Percentiles rank a stretch among this genome's conserved stretches.
Conservation (phyloP, 2,329 filamentous ascomycete species). For the Escovopsis sp. region DNA sequence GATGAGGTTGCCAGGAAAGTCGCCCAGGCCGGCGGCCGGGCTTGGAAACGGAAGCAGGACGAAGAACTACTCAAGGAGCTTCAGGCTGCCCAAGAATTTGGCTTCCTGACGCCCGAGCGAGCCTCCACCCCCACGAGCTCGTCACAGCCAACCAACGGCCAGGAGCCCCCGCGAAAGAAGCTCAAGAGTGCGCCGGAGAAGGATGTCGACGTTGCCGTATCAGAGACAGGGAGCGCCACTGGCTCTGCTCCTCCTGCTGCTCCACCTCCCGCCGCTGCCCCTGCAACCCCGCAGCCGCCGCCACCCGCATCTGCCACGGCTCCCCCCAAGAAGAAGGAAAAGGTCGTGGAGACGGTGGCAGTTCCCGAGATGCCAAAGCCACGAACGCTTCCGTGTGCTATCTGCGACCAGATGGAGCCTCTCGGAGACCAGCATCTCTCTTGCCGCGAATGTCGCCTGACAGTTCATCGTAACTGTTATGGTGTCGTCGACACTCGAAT, state of each 20-base stretch:
- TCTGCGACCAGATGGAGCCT: conserved; percentile 65
- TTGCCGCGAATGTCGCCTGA: conserved; percentile 79
- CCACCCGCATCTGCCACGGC: conserved; percentile 18
- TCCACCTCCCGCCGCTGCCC: conserved; percentile 21
- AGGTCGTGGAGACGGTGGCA: conserved; percentile 40
- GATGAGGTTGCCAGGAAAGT: conserved; percentile 88
- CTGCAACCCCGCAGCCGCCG: conserved; percentile 31
- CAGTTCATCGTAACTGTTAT: conserved; percentile 85
- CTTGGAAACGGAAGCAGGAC: conserved; percentile 79
- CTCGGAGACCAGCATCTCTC: conserved; percentile 57
- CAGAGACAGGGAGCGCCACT: conserved; percentile 30
- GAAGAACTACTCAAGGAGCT: conserved; percentile 76
- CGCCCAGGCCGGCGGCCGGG: conserved; percentile 60
- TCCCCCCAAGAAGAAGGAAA: conserved; percentile 41
- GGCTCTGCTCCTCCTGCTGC: conserved; percentile 26
- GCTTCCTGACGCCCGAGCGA: conserved; percentile 27
- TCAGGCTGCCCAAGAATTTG: conserved; percentile 46
- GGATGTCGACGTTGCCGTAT: conserved; percentile 31
- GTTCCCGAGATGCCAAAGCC: conserved; percentile 66
- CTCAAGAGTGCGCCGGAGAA: conserved; percentile 41
- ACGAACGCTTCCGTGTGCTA: conserved; percentile 65
- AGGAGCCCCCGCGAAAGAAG: conserved; percentile 51
- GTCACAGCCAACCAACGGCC: conserved; percentile 13
- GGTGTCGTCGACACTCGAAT: conserved; percentile 60
- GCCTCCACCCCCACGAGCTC: conserved; percentile 21